These are phyloP conservation scores for Gautieria morchelliformis DNA, from an alignment of 768 basidiomycete species.

Conservation along the genomic window DNA sequence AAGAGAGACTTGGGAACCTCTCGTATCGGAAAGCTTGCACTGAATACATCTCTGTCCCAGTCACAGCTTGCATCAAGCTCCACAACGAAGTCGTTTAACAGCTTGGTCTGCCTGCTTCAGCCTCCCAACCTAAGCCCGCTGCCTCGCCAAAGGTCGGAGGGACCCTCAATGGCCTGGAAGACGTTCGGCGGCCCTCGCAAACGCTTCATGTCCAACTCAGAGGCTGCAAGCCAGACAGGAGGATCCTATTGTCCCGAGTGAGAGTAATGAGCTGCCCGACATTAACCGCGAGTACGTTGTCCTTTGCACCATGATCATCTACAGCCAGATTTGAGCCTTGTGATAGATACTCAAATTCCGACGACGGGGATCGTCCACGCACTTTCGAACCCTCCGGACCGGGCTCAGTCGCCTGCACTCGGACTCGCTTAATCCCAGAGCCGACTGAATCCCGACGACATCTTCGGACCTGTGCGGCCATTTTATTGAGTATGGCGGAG, in stretches of 20 bases:
- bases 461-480: constrained; percentile 84
- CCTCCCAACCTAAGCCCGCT: background rate
- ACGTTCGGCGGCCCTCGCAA: constrained; percentile 48
- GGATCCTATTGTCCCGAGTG: constrained; percentile 42
- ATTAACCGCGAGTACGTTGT: constrained; percentile 70
- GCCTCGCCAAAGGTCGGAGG: constrained; percentile 31
- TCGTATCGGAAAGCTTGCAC: constrained; percentile 22
- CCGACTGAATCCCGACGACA: constrained; percentile 80
- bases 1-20: constrained; percentile 23
- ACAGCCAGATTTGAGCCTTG: background rate
- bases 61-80: constrained; percentile 5
- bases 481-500: constrained; percentile 90
- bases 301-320: background rate
- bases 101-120: background rate
- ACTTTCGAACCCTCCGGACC: constrained; percentile 29
- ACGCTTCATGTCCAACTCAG: constrained; percentile 33
- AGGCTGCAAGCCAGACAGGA: constrained; percentile 28
- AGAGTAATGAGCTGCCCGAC: constrained; percentile 90
- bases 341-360: constrained; percentile 78
- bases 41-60: constrained; percentile 10
- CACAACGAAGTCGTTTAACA: constrained; percentile 8
- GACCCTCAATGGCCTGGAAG: constrained; percentile 31
- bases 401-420: constrained; percentile 90
- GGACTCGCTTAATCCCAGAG: constrained; percentile 72
- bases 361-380: constrained; percentile 71